Conservation (phyloP, 2,329 filamentous ascomycete species). For the Aureobasidium uvarum region DNA sequence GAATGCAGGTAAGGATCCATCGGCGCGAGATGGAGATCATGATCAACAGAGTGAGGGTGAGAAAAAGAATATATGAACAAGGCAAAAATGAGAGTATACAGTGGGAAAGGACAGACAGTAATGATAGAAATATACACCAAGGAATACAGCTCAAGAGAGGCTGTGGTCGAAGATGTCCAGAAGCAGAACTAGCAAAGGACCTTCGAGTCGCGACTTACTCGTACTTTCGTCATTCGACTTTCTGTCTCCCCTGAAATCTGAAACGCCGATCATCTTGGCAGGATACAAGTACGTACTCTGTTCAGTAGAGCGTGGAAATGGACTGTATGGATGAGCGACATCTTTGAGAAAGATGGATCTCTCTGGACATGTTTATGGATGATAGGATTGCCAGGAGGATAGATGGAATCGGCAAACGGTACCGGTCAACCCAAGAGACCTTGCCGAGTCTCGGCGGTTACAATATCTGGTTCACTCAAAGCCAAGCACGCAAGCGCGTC, state of each 20-base stretch:
- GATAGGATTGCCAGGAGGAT: neutral
- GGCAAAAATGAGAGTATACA: neutral
- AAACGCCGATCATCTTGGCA: constrained; percentile 23
- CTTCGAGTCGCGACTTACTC: constrained; percentile 13
- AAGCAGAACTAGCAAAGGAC: constrained; percentile 2
- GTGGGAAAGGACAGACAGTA: constrained; percentile 7
- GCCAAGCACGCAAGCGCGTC: constrained; percentile 9
- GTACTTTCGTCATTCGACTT: neutral
- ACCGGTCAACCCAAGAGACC: neutral
- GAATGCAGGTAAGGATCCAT: constrained; percentile 25
- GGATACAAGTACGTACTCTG: neutral
- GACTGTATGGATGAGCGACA: neutral
- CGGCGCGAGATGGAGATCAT: constrained; percentile 24
- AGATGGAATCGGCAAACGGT: neutral
- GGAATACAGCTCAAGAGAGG: constrained; percentile 12
- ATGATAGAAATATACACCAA: neutral
- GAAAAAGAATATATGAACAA: neutral
- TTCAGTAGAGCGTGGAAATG: neutral
- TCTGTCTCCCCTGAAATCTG: constrained; percentile 18
- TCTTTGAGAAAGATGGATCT: neutral
- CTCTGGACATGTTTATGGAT: neutral
- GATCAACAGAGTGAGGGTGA: neutral
- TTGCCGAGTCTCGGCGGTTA: constrained; percentile 11
- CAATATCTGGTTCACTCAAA: neutral
- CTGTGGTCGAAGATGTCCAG: constrained; percentile 1